These are phyloP conservation scores for Cyclocybe aegerita DNA, from an alignment of 768 basidiomycete genomes.

Conservation along the genomic window DNA sequence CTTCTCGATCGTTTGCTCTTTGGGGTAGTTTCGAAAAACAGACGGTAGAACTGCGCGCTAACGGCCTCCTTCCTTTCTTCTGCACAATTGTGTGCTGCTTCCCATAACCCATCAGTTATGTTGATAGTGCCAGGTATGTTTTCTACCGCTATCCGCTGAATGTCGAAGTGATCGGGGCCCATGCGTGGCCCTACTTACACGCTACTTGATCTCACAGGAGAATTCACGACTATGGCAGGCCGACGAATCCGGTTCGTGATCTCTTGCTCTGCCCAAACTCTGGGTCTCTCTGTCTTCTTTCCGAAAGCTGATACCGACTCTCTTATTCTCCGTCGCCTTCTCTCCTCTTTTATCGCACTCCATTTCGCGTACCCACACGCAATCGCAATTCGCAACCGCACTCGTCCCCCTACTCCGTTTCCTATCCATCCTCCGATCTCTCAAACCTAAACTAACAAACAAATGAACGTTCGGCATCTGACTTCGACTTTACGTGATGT, in stretches of 20 bases:
- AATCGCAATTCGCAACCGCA: neutral
- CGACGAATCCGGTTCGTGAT: constrained; percentile 62
- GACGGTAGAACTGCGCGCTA: constrained; percentile 1
- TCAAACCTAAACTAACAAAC: no score
- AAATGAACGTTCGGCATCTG: no score
- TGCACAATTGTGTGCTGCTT: constrained; percentile 3
- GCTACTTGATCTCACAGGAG: constrained; percentile 37
- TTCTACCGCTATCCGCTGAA: constrained; percentile 2
- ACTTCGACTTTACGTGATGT: no score
- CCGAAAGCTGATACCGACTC: constrained; percentile 5
- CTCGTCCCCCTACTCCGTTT: neutral
- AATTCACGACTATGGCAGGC: constrained; percentile 83
- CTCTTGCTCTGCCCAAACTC: neutral
- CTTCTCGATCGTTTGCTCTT: neutral
- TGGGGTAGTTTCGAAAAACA: neutral
- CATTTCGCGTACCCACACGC: neutral
- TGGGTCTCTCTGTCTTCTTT: constrained; percentile 9
- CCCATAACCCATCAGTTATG: constrained; percentile 43
- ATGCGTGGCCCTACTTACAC: constrained; percentile 3
- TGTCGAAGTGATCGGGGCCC: constrained; percentile 1
- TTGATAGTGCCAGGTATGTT: constrained; percentile 64
- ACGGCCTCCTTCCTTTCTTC: neutral
- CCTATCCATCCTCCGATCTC: no score
- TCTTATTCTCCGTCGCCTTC: constrained; percentile 6
- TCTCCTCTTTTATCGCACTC: constrained; percentile 1